Evolutionary conservation across 1,284 basidiomycete species (phyloP), one percentile per base, ranked within the genome.

Genomic region (Pisolithus thermaeus): DNA sequence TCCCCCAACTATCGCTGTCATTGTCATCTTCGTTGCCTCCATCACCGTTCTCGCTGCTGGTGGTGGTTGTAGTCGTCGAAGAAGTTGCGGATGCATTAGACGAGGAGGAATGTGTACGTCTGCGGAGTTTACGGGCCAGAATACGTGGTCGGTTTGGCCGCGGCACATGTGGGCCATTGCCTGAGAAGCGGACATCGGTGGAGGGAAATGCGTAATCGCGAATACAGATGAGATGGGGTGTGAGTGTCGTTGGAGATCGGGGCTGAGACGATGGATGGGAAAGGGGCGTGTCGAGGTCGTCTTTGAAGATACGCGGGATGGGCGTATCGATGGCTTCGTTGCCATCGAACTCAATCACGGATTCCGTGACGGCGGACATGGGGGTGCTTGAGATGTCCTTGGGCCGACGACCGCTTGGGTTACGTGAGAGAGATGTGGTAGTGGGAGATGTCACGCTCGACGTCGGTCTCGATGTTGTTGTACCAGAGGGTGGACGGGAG

Each of bases 151-250:
- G 70, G 54, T 81, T 83, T 12, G 73, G 58, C 3, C 73, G 70
- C 1, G 83, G 83, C 5, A 76, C 78, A 50, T 79, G 70, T 1
- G 73, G 63, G 3, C 83, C 83, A 5, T 69, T 66, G 2, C 83
- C 83, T 3, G 60, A 59, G 61, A 82, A 79, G 8, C 84, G 76
- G 41, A 72, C 73, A 65, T 87, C 84, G 1, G 65, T 50, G 0
- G 64, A 45, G 1, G 73, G 60, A 61, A 75, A 87, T 6, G 75
- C 85, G 60, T 77, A 87, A 62, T 87, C 85, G 18, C 81, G 77
- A 44, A 87, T 77, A 56, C 75, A 77, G 62, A 84, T 74, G 27
- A 70, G 58, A 9, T 56, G 49, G 45, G 57, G 36, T 49, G 58
- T 16, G 22, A 3, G 20, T 32, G 11, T 39, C 27, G 32, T 16